These are phyloP conservation scores for Phytophthora macrochlamydospora DNA, from an alignment of 352 stramenopile genomes.

Conservation along the genomic window DNA sequence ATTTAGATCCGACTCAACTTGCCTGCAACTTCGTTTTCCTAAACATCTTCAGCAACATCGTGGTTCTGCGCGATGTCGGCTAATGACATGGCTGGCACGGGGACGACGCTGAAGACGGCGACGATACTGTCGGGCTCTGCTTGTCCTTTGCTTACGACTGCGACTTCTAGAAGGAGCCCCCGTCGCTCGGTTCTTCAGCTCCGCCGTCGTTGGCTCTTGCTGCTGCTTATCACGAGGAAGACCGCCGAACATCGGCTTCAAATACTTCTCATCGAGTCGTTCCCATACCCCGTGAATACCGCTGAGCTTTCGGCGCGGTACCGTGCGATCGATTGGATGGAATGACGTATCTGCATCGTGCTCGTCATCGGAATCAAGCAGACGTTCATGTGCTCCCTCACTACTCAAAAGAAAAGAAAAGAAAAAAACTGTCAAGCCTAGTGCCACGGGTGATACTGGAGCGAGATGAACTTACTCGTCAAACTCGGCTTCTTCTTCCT, in stretches of 20 bases:
- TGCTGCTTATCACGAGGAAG: slow-evolving; percentile 35
- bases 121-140: slow-evolving; percentile 12
- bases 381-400: slow-evolving; percentile 52
- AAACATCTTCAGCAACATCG: slow-evolving; percentile 39
- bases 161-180: slow-evolving; percentile 14
- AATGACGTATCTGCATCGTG: slow-evolving; percentile 55
- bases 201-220: slow-evolving; percentile 12
- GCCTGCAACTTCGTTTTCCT: slow-evolving; percentile 1
- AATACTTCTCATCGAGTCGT: slow-evolving; percentile 67
- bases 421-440: not conserved
- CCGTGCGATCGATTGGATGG: slow-evolving; percentile 36
- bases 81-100: slow-evolving; percentile 43
- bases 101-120: slow-evolving; percentile 25
- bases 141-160: slow-evolving; percentile 13
- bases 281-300: slow-evolving; percentile 74
- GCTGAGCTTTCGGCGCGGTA: slow-evolving; percentile 35
- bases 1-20: too few species aligned
- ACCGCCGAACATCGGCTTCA: slow-evolving; percentile 77
- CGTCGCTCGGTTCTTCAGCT: slow-evolving; percentile 28
- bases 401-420: slow-evolving; percentile 19
- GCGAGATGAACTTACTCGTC: slow-evolving; percentile 43
- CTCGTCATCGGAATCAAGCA: slow-evolving; percentile 63
- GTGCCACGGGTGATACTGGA: not conserved
- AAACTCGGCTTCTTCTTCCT: slow-evolving; percentile 41
- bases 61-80: slow-evolving; percentile 62